Base-by-base conservation (phyloP, 352 stramenopile species). In the Phytopythium sindhum region DNA sequence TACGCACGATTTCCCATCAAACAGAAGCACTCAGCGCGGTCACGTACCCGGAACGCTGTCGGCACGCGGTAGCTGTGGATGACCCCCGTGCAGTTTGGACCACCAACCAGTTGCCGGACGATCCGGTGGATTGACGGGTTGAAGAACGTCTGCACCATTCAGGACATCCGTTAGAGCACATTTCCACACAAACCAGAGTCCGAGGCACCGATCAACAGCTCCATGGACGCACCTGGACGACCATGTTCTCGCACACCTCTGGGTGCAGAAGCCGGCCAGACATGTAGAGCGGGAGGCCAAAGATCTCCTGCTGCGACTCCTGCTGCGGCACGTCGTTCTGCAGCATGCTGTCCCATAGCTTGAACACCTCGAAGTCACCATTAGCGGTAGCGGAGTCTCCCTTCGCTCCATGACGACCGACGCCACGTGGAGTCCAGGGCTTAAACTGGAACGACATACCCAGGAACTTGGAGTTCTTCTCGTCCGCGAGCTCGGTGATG, bases 401-500 rank as follows among this genome's bases (percentile, higher is more conserved):
- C 14, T 24, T 24, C 35, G 12, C 23, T 35, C n/a, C 10, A 33
- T 2, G 8, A 15, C 14, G 6, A 29, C 24, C 7, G 7, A 7
- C 29, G 53, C 11, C 5, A 1, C 9, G 54, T 6, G 8, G n/a
- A 35, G 1, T 28, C 37, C 7, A 81, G 51, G 77, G 69, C 17
- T 72, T 66, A 4, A 88, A 53, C 53, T 93, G 77, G 62, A 91
- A 91, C 23, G 79, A 85, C 60, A 85, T 93, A 5, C 86, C 86
- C 52, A 95, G 77, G 52, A 92, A 93, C 67, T 93, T 95, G n/a
- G 87, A 95, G 58, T 95, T 95, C 31, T 80, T 81, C 63, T 92
- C 83, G 54, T 95, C 82, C 1, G 82, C 72, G 26, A 95, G 80
- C 55, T 95, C 87, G 0, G 87, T 95, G 67, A 95, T 84, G 7